Conservation (phyloP, 2,329 filamentous ascomycete species). For the Rhynchosporium secalis region DNA sequence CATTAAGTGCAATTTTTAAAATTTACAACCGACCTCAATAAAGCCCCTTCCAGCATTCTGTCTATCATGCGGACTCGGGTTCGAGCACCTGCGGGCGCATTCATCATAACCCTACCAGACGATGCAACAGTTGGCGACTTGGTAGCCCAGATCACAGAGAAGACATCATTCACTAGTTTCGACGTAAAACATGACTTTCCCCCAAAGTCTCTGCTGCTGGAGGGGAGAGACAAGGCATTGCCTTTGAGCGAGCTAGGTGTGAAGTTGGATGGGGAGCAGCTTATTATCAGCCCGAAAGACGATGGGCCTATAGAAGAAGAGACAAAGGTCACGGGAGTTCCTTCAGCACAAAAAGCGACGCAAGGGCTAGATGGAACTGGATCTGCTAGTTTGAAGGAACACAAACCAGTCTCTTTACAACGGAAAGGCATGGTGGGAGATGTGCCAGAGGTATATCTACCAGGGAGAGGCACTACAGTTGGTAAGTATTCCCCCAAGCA, state of each 20-base stretch:
- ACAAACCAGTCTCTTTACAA: conserved; percentile 31
- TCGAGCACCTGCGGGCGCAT: conserved; percentile 71
- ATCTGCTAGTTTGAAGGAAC: conserved; percentile 4
- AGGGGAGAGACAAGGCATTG: conserved; percentile 47
- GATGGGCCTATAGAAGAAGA: neutral
- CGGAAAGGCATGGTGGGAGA: conserved; percentile 38
- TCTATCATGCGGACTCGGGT: conserved; percentile 69
- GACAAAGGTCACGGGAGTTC: neutral
- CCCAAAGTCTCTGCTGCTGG: conserved; percentile 65
- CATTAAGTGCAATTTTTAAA: too few species aligned
- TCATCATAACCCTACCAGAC: conserved; percentile 68
- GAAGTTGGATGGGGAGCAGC: conserved; percentile 66
- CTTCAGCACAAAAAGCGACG: conserved; percentile 11
- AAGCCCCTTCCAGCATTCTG: neutral
- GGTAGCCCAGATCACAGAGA: conserved; percentile 58
- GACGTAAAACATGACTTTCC: conserved; percentile 85
- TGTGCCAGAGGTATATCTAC: conserved; percentile 44
- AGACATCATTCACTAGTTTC: conserved; percentile 66
- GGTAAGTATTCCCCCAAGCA: conserved; percentile 43
- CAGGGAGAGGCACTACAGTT: conserved; percentile 53
- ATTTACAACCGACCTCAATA: neutral
- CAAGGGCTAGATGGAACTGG: neutral
- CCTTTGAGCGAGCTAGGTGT: conserved; percentile 57
- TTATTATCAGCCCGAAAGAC: conserved; percentile 52
- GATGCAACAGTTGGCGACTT: conserved; percentile 65